Percentiles rank a stretch among this genome's conserved stretches.
These are phyloP conservation scores for Physcomitrellopsis africana DNA, from an alignment of 225 moss, liverwort and hornwort genomes.

Conservation along the genomic window DNA sequence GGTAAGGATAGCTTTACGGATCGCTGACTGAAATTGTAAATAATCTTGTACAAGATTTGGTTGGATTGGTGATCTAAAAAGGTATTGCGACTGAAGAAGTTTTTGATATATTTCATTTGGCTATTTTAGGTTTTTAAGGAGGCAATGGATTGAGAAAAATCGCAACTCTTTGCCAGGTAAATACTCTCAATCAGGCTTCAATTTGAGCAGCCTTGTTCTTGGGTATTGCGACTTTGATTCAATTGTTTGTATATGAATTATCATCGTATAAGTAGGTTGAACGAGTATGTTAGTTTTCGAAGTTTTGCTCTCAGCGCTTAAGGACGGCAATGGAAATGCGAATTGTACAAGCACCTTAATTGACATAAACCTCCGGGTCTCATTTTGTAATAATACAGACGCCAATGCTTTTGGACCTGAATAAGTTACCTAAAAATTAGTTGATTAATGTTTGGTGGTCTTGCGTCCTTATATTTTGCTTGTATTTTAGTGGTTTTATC, in stretches of 20 bases:
- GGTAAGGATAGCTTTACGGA: constrained; percentile 10
- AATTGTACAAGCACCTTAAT: neutral
- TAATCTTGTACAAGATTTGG: neutral
- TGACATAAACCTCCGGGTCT: neutral
- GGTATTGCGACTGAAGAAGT: neutral
- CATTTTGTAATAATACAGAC: neutral
- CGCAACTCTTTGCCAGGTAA: constrained; percentile 70
- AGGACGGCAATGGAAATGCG: neutral
- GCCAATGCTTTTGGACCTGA: neutral
- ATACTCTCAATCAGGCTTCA: neutral
- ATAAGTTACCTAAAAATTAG: neutral
- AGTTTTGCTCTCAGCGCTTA: neutral
- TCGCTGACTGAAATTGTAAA: neutral
- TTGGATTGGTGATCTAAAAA: constrained; percentile 6
- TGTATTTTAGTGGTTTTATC: neutral
- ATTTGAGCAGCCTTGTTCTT: neutral
- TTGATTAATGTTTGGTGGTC: neutral
- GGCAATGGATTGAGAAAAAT: constrained; percentile 58
- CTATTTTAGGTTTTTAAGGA: constrained; percentile 33
- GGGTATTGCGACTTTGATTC: neutral
- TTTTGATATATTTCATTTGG: constrained; percentile 31
- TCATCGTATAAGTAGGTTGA: neutral
- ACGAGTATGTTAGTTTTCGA: neutral
- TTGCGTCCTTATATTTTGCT: neutral
- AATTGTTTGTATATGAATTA: neutral